Evolutionary conservation across 345 rosid species (phyloP), one percentile per base, ranked within the genome.

Genomic region (Citropsis articulata): DNA sequence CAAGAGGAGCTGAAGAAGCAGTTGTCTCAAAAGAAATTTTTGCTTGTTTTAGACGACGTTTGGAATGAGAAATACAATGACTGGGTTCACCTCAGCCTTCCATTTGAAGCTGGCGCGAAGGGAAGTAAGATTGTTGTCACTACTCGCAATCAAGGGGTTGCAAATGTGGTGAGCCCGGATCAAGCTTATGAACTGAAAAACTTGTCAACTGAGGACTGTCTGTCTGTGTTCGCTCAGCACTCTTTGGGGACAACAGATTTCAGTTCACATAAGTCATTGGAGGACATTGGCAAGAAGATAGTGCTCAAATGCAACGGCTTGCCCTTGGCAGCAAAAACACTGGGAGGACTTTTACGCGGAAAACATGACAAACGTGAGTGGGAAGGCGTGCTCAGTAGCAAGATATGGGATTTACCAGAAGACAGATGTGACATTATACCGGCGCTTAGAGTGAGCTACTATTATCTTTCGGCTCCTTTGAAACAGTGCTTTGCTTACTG

Each of bases 1-100:
- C 80, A 71, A 56, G 59, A 21, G 24, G 25, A 57, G 0, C n/a
- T 81, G 56, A 65, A 64, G 25, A 6, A 38, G 36, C 10, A 27
- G 0, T 5, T 81, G 30, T 25, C 7, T 4, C 36, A n/a, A 24
- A 81, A 77, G 33, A 77, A 72, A 9, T 65, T 81, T 25, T 73
- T 81, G 24, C 31, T 81, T 31, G 65, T 81, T 9, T 25, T 81
- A 14, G 83, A 81, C 45, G 80, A 81, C 59, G 76, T 81, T 1
- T 81, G 83, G 83, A 81, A 66, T 9, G 6, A 3, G 12, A 66
- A 33, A 35, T 28, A 19, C 48, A 2, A 22, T 24, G 59, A 45
- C 0, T 70, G 73, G 73, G 4, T 4, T 22, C 0, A 2, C 8
- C 2, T 70, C 3, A 25, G 48, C 10, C 36, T 0, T n/a, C 73